Conservation (phyloP, 305 asterid genomes). For the Solanum chacoense region DNA sequence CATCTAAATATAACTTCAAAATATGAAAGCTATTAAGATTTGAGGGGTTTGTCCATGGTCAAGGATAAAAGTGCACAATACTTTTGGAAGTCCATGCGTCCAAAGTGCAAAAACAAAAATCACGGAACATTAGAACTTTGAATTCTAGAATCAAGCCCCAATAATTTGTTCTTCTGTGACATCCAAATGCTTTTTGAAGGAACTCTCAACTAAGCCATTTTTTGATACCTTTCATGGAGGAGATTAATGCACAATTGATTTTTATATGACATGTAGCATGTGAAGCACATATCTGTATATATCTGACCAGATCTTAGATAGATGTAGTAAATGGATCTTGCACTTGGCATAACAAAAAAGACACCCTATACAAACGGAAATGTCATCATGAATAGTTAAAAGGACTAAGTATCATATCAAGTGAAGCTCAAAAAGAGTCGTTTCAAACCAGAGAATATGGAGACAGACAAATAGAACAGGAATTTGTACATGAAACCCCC, state of each 20-base stretch:
- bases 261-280: background rate
- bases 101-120: background rate
- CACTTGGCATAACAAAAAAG: background rate
- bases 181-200: background rate
- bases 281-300: background rate
- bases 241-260: background rate
- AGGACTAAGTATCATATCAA: background rate
- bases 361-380: background rate
- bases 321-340: background rate
- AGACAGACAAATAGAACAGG: background rate
- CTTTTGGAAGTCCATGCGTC: background rate
- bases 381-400: background rate
- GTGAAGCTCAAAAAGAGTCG: background rate
- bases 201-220: background rate
- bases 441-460: background rate
- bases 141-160: background rate
- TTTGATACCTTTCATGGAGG: background rate
- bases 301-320: background rate
- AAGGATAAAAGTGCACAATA: background rate
- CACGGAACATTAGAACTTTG: background rate
- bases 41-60: background rate
- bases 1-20: background rate
- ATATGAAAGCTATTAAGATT: background rate
- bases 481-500: background rate
- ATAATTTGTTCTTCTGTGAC: background rate